Evolutionary conservation across 2,329 filamentous ascomycete genomes (phyloP).

Genomic region (Helotiales sp.): DNA sequence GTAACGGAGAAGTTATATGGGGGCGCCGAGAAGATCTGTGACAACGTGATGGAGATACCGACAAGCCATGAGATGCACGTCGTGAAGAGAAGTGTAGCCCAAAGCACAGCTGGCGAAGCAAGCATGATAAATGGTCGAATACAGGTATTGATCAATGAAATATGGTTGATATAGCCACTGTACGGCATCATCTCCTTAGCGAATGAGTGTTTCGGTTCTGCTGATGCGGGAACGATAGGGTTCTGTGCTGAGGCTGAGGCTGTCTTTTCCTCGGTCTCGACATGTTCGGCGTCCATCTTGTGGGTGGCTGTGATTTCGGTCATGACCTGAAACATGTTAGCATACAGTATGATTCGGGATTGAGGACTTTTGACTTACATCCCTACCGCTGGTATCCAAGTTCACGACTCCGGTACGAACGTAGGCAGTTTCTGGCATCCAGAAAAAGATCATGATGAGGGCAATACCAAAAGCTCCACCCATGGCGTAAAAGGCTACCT

Average conservation of each 20-base stretch:
- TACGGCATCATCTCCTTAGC: conserved; percentile 37
- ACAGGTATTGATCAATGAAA: conserved; percentile 33
- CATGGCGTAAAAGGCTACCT: conserved; percentile 40
- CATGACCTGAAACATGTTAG: conserved; percentile 10
- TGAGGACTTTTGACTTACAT: conserved; percentile 20
- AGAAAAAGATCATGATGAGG: conserved; percentile 41
- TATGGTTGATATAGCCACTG: conserved; percentile 40
- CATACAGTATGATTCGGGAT: not conserved
- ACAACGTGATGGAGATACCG: conserved; percentile 48
- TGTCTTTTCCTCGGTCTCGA: conserved; percentile 26
- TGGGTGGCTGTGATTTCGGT: conserved; percentile 20
- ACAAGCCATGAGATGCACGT: conserved; percentile 42
- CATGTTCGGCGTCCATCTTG: conserved; percentile 25
- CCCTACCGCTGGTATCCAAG: conserved; percentile 37
- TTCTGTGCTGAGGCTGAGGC: not conserved
- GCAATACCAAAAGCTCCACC: conserved; percentile 41
- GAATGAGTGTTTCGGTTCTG: conserved; percentile 30
- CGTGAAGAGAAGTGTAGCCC: conserved; percentile 41
- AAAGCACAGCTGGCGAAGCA: conserved; percentile 37
- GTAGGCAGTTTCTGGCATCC: conserved; percentile 44
- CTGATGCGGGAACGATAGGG: conserved; percentile 7
- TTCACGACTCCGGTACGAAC: conserved; percentile 35
- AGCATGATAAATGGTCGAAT: conserved; percentile 33
- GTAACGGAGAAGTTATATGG: conserved; percentile 39
- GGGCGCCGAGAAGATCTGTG: conserved; percentile 35